Conservation (phyloP, 164 flowering plant species). For the Sedum album region DNA sequence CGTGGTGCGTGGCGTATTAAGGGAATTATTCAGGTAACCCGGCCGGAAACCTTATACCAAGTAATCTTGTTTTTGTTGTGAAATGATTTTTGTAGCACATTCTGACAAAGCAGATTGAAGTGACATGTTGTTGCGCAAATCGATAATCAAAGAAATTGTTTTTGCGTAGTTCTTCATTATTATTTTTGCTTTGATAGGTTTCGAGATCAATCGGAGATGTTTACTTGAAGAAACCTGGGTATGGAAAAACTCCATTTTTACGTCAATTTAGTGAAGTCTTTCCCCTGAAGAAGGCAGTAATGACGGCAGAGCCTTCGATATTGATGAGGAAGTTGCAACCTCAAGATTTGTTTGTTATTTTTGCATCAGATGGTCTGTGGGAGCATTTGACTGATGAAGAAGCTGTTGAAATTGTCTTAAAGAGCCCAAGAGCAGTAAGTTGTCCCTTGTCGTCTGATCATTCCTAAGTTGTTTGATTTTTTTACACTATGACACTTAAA, state of each 20-base stretch:
- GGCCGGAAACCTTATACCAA: too few relatives aligned
- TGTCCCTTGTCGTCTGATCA: too few relatives aligned
- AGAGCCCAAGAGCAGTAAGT: constrained; percentile 49
- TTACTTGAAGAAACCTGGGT: constrained; percentile 69
- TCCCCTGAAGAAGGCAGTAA: constrained; percentile 51
- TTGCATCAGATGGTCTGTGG: too few relatives aligned
- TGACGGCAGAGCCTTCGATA: constrained; percentile 63
- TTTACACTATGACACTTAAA: too few relatives aligned
- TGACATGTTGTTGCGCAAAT: too few relatives aligned
- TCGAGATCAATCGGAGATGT: constrained; percentile 88
- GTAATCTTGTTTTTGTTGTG: too few relatives aligned
- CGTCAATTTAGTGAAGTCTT: constrained; percentile 45
- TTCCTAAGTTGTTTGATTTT: neutral
- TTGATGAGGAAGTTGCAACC: constrained; percentile 31
- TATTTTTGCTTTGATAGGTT: constrained; percentile 35
- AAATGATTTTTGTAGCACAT: too few relatives aligned
- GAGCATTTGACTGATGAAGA: constrained; percentile 61
- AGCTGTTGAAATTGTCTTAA: constrained; percentile 61
- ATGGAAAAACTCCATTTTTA: constrained; percentile 40
- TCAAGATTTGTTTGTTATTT: constrained; percentile 49
- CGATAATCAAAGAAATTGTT: too few relatives aligned
- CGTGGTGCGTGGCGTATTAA: constrained; percentile 77
- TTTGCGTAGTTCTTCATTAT: neutral
- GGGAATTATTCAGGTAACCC: constrained; percentile 73
- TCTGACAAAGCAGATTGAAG: too few relatives aligned